These are phyloP conservation scores for Sugiyamaella pinicola DNA, from an alignment of 1,139 yeast species.

Conservation along the genomic window DNA sequence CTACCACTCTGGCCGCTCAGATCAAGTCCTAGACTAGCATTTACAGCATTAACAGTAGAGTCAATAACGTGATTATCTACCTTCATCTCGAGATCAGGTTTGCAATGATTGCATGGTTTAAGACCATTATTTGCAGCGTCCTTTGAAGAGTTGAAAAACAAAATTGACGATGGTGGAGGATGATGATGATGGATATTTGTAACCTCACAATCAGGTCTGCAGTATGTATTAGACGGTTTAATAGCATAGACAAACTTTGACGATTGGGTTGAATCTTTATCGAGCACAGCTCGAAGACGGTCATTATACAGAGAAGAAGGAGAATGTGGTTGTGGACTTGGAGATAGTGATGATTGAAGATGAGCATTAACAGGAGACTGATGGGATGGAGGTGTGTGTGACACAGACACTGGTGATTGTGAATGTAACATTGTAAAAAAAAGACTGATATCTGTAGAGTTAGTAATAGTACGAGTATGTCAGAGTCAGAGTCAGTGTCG, in stretches of 20 bases:
- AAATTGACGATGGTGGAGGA: slow-evolving; percentile 45
- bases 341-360: not conserved
- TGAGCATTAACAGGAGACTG: not conserved
- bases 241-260: slow-evolving; percentile 26
- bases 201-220: slow-evolving; percentile 71
- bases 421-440: not conserved
- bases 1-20: slow-evolving; percentile 39
- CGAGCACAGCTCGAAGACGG: not conserved
- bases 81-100: slow-evolving; percentile 40
- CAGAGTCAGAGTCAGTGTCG: not conserved
- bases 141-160: slow-evolving; percentile 47
- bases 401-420: not conserved
- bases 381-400: not conserved
- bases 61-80: slow-evolving; percentile 57
- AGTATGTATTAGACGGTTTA: slow-evolving; percentile 40
- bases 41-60: slow-evolving; percentile 60
- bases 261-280: slow-evolving; percentile 19
- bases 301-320: not conserved
- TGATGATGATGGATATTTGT: slow-evolving; percentile 47
- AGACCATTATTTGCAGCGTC: slow-evolving; percentile 54
- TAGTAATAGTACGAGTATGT: not conserved
- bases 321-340: not conserved
- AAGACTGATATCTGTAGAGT: not conserved
- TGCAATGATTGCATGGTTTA: slow-evolving; percentile 57
- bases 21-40: slow-evolving; percentile 59